Evolutionary conservation across 2,329 filamentous ascomycete species (phyloP).

Genomic region (Rhynchosporium secalis): DNA sequence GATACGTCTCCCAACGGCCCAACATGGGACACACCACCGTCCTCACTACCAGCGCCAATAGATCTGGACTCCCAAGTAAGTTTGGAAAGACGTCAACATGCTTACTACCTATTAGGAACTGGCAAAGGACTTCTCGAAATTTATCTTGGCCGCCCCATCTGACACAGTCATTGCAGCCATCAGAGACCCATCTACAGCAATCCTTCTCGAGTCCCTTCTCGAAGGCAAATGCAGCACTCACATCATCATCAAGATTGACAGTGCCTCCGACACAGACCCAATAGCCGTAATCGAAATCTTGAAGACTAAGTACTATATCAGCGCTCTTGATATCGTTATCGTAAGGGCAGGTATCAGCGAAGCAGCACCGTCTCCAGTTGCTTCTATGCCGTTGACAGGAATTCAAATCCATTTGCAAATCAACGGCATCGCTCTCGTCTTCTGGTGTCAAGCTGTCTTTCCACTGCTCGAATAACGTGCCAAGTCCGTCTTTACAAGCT

Average conservation of each 20-base stretch:
- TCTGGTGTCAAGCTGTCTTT: slow-evolving; percentile 47
- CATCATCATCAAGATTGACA: slow-evolving; percentile 48
- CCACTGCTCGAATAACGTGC: slow-evolving; percentile 41
- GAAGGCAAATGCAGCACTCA: slow-evolving; percentile 8
- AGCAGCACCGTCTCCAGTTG: neutral
- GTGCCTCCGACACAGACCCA: slow-evolving; percentile 40
- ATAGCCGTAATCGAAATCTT: slow-evolving; percentile 41
- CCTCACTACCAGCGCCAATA: slow-evolving; percentile 21
- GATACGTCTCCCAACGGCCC: neutral
- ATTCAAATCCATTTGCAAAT: slow-evolving; percentile 40
- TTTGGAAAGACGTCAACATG: neutral
- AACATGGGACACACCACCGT: slow-evolving; percentile 14
- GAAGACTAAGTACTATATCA: slow-evolving; percentile 40
- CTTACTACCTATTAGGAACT: slow-evolving; percentile 16
- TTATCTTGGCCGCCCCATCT: slow-evolving; percentile 20
- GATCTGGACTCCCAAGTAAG: neutral
- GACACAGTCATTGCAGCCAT: slow-evolving; percentile 22
- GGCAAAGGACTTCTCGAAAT: slow-evolving; percentile 18
- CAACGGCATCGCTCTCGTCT: slow-evolving; percentile 46
- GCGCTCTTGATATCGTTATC: slow-evolving; percentile 50
- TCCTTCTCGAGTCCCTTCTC: neutral
- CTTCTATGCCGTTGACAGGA: neutral
- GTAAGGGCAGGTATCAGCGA: slow-evolving; percentile 51
- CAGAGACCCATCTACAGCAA: slow-evolving; percentile 1
- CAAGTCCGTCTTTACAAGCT: slow-evolving; percentile 43